Base-by-base conservation (phyloP, 371 early-diverging fungal species). In the Umbelopsis sp. region DNA sequence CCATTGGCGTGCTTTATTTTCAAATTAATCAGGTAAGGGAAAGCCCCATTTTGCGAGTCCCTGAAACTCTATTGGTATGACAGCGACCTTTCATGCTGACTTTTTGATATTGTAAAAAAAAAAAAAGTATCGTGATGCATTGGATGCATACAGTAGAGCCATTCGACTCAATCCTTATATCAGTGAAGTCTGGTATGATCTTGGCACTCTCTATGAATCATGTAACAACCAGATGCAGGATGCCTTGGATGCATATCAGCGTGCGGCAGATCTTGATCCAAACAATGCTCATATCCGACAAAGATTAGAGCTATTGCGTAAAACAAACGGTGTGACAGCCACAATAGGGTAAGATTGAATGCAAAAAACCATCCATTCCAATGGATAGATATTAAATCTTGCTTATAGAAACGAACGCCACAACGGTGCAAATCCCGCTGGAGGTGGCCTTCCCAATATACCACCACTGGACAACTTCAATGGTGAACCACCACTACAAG, bases 201-300 rank as follows among this genome's bases (percentile, higher is more conserved):
- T 99, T 8, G 99, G 99, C 2, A 96, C 96, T 0, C 84, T 99
- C 3, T 99, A 99, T 76, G 99, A 99, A 73, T 89, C 96, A 0
- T 98, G 99, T 82, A 97, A 98, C 79, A 97, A 97, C 79, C 99
- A 99, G 76, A 89, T 96, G 45, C 88, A 89, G 69, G 99, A 99
- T 77, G 99, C 99, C 0, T 81, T 98, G 46, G 98, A 99, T 73
- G 99, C 99, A 1, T 99, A 98, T 79, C 87, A 92, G 65, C 90
- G 95, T 18, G 99, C 98, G 1, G 86, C 91, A 9, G 96, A 97
- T 75, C 77, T 97, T 37, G 97, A 97, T 74, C 97, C 96, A 0
- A 79, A 65, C 11, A 82, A 80, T 63, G 70, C 89, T 4, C 89
- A 91, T 65, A 94, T 97, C 41, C 91, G 92, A 76, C 93, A 95